Conservation (phyloP, 768 basidiomycete genomes). For the Mycena epipterygia region DNA sequence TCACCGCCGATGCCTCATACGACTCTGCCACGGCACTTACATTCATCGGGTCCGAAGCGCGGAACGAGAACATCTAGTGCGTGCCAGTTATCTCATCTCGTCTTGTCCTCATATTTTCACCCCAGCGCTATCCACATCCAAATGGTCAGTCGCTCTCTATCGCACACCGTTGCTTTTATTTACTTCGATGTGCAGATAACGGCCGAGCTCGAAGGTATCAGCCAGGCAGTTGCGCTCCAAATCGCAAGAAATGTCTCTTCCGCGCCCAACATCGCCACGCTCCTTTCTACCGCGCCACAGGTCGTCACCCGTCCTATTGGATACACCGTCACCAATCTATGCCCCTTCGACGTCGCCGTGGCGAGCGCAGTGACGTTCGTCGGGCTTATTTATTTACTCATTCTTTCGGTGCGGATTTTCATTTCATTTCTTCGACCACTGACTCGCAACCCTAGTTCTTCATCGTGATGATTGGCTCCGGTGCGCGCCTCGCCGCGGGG, state of each 20-base stretch:
- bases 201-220: constrained; percentile 26
- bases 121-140: constrained; percentile 1
- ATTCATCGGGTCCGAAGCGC: constrained; percentile 60
- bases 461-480: constrained; percentile 36
- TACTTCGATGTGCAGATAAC: not conserved
- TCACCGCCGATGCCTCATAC: constrained; percentile 58
- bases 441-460: too few relatives aligned
- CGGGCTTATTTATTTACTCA: constrained; percentile 66
- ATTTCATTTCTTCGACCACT: constrained; percentile 29
- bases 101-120: not conserved
- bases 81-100: constrained; percentile 35
- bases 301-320: constrained; percentile 54
- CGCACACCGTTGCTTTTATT: not conserved
- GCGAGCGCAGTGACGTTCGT: constrained; percentile 68
- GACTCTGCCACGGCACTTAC: constrained; percentile 64
- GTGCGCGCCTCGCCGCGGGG: constrained; percentile 53
- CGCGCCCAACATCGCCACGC: constrained; percentile 40
- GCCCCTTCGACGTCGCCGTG: constrained; percentile 64
- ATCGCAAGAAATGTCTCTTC: constrained; percentile 39
- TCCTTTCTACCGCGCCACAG: constrained; percentile 54
- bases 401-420: constrained; percentile 50
- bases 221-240: constrained; percentile 47
- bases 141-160: constrained; percentile 35
- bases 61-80: constrained; percentile 75
- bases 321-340: constrained; percentile 54